Evolutionary conservation across 345 rosid genomes (phyloP), one percentile per base, ranked within the genome.

Genomic region (Pistacia integerrima): DNA sequence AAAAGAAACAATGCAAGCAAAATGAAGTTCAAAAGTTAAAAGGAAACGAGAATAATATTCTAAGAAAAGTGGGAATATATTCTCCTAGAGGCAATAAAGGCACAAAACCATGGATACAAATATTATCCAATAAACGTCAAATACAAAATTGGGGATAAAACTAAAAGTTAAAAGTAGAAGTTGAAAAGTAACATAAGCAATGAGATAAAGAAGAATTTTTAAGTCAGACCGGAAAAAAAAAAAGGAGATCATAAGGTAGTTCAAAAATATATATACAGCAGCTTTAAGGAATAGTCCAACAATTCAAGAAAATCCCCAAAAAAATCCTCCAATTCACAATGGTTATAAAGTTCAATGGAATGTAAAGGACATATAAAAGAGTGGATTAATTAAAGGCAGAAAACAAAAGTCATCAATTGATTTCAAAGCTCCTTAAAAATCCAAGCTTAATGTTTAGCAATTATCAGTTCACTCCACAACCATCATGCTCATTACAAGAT

Each of bases 1-100:
- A 72, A 77, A 79, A 77, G 76, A 70, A 59, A 78, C 67, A 81
- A 66, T 16, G 58, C 38, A 78, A 62, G 70, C 59, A 74, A 79
- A 28, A 46, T 52, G 1, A 20, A 60, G 58, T 33, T 49, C 20
- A 25, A 51, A 35, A 5, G 2, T 12, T 33, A 25, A 63, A 54
- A 51, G 8, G n/a, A 64, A 62, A 12, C 36, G 33, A 48, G 49
- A 74, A 62, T 35, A 63, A 33, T 33, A 63, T 73, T 62, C 48
- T n/a, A 61, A 61, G 25, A 28, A 18, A 54, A 25, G 58, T 41
- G 30, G n/a, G 22, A 41, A 65, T 13, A 48, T 64, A 61, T n/a
- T 16, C 6, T 17, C 11, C 18, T 28, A 28, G 46, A 48, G 30
- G 17, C 67, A 61, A 60, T 62, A 35, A 61, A 36, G 62, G 7